Evolutionary conservation across 768 basidiomycete species (phyloP).

Genomic region (Amanita jacksonii): DNA sequence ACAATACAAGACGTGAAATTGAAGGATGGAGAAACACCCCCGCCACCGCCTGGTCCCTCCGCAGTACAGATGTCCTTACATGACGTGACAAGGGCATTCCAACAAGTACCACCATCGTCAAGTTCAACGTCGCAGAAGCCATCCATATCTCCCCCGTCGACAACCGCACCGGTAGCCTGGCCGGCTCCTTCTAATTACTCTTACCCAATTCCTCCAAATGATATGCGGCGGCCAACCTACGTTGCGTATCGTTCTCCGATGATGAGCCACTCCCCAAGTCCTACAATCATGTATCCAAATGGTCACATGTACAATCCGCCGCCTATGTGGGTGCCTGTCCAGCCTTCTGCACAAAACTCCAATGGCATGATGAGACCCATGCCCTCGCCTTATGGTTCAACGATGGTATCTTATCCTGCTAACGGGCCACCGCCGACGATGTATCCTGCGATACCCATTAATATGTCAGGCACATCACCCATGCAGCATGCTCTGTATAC

Average conservation of each 20-base stretch:
- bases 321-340: conserved; percentile 57
- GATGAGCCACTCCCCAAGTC: conserved; percentile 63
- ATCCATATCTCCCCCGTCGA: conserved; percentile 41
- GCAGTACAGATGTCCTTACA: conserved; percentile 72
- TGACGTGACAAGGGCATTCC: conserved; percentile 81
- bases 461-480: conserved; percentile 33
- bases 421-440: conserved; percentile 44
- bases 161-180: conserved; percentile 36
- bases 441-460: conserved; percentile 22
- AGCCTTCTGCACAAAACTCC: conserved; percentile 35
- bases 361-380: conserved; percentile 46
- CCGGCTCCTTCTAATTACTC: conserved; percentile 24
- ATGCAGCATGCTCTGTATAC: conserved; percentile 63
- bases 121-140: conserved; percentile 39
- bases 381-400: conserved; percentile 54
- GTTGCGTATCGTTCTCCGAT: conserved; percentile 56
- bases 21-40: conserved; percentile 76
- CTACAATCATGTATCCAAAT: conserved; percentile 60
- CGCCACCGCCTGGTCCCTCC: conserved; percentile 46
- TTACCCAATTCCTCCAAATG: conserved; percentile 36
- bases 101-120: conserved; percentile 69
- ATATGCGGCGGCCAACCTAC: conserved; percentile 50
- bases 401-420: conserved; percentile 56
- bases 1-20: conserved; percentile 81
- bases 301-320: conserved; percentile 55